Percentiles rank a stretch among this genome's conserved stretches.
phyloP scores from a whole-genome alignment of 2,329 filamentous ascomycete genomes.

The Raffaelea ambrosiae region DNA sequence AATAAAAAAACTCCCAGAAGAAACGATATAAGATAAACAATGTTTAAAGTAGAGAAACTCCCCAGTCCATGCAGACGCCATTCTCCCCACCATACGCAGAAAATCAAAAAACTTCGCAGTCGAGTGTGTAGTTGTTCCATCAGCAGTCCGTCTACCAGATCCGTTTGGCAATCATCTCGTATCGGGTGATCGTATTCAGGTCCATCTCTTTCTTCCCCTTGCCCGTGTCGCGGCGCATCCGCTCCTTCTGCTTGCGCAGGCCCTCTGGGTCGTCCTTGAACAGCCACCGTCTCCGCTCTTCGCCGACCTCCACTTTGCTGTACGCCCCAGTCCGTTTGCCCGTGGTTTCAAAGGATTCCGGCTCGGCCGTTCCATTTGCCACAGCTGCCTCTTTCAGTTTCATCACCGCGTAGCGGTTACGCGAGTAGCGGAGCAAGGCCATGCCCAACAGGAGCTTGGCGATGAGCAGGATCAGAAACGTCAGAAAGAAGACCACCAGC shows the following conservation, averaged over 20 bases:
- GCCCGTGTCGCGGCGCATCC: conserved; percentile 55
- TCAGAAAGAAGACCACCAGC: conserved; percentile 74
- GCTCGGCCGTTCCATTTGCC: conserved; percentile 36
- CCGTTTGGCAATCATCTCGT: conserved; percentile 92
- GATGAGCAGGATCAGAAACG: conserved; percentile 77
- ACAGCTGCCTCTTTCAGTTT: conserved; percentile 55
- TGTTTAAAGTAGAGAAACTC: too few relatives aligned
- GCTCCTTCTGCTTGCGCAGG: conserved; percentile 50
- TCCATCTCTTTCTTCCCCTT: conserved; percentile 46
- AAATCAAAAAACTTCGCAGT: too few relatives aligned
- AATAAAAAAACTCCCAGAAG: too few relatives aligned
- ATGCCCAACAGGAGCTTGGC: conserved; percentile 84
- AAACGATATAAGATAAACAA: too few relatives aligned
- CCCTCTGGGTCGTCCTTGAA: conserved; percentile 78
- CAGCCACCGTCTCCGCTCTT: conserved; percentile 78
- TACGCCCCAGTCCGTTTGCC: conserved; percentile 73
- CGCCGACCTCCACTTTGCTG: conserved; percentile 79
- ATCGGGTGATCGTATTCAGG: conserved; percentile 63
- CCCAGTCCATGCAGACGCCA: too few relatives aligned
- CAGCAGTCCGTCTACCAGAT: conserved; percentile 69
- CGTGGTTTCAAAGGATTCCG: conserved; percentile 54
- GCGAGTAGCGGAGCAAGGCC: conserved; percentile 69
- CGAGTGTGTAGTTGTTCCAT: too few relatives aligned
- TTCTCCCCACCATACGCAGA: too few relatives aligned
- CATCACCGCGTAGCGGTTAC: conserved; percentile 74